Evolutionary conservation across 495 filamentous ascomycete species (phyloP), one percentile per base, ranked within the genome.

Genomic region (Trichoderma asperelloides): DNA sequence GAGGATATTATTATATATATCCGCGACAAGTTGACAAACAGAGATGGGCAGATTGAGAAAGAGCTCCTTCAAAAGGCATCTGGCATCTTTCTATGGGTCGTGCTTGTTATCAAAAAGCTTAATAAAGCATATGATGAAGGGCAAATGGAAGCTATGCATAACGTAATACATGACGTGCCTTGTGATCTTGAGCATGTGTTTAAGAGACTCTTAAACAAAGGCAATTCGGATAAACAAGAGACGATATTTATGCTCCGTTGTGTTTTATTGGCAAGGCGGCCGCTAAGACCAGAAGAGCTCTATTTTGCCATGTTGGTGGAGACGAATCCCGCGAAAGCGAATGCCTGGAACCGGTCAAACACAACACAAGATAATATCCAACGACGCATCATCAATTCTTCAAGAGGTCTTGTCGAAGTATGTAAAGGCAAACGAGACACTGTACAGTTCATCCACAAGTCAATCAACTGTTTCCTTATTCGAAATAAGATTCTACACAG

Each of bases 61-160:
- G 62, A 43, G 13, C 13, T 71, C 2, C 41, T 65, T 1, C 6
- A 66, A 0, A 71, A 66, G 45, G 62, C 70, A 39, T 49, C 57
- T 16, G 55, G 65, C 21, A 65, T 77, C 18, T 79, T 79, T 37
- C 23, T 79, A 33, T 79, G 77, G 77, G 77, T 73, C 3, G 75
- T 70, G 0, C 70, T 78, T 15, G 75, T 79, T 3, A 69, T 77
- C 1, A 18, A 70, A 27, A 73, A 75, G n/a, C 64, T 79, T 0
- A 77, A 76, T 28, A 72, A 71, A 41, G 74, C 67, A n/a, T 71
- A 70, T 67, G 72, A 72, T 57, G 62, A 68, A n/a, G 76, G 75
- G 13, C 21, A 63, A 18, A 2, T 64, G 0, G 64, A 70, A 6
- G 70, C 62, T 0, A 70, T 70, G 62, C 16, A 55, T 30, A 57